These are phyloP conservation scores for Boechera stricta DNA, from an alignment of 345 rosid species.

Conservation along the genomic window DNA sequence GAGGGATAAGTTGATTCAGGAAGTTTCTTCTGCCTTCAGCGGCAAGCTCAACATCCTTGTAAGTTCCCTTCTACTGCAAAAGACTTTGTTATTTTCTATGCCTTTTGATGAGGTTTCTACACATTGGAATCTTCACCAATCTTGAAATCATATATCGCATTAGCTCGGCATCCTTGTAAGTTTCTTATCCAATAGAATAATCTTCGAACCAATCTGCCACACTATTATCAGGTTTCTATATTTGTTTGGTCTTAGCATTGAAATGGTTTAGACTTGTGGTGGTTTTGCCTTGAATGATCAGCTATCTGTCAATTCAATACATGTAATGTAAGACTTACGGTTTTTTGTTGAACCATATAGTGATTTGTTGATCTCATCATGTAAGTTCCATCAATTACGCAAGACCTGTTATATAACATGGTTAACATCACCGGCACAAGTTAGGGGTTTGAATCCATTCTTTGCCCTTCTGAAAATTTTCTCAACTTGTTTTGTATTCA, in stretches of 20 bases:
- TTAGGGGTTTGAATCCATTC: constrained; percentile 9
- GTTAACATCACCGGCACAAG: not conserved
- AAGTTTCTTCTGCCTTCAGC: constrained; percentile 54
- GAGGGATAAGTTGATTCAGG: constrained; percentile 59
- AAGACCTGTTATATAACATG: not conserved
- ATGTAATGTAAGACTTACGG: not conserved
- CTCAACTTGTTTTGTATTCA: constrained; percentile 38
- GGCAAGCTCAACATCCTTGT: constrained; percentile 80
- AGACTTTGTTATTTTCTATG: not conserved
- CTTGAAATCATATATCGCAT: not conserved
- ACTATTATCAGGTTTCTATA: not conserved
- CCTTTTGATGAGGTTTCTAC: not conserved
- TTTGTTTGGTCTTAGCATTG: constrained; percentile 11
- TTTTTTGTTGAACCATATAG: not conserved
- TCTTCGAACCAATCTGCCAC: not conserved
- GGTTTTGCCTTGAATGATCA: not conserved
- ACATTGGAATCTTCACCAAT: not conserved
- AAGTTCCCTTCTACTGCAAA: constrained; percentile 27
- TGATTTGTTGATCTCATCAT: not conserved
- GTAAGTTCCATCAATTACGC: constrained; percentile 8
- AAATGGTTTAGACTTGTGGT: constrained; percentile 24
- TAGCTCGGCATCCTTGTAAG: constrained; percentile 61
- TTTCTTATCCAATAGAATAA: not conserved
- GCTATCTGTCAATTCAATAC: not conserved
- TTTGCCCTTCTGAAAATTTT: not conserved